Base-by-base conservation (phyloP, 192 early-diverging fungal species). In the Rhizoclosmatium sp. region DNA sequence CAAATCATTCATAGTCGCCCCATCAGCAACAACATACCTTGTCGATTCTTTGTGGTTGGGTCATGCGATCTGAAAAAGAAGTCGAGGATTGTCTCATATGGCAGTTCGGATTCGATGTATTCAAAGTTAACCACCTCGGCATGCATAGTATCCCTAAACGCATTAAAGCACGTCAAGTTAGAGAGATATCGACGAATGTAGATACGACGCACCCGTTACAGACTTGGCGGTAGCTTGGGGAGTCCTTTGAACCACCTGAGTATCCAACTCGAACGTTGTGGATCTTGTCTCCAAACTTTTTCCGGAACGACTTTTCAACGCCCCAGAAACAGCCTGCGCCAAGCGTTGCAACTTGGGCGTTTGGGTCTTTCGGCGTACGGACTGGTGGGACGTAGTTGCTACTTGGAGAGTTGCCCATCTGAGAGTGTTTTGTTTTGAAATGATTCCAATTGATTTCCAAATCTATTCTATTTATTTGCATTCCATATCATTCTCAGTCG, bases 291-390 rank as follows among this genome's bases (percentile, higher is more conserved):
- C n/a, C 47, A 1, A 67, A 67, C 60, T 76, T 76, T 1, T 56
- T 39, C 0, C 51, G 16, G 61, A 76, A 76, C 9, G 9, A 12
- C 5, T 16, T 7, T 16, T 77, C 87, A 82, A 40, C 87, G 81
- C 86, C 90, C 96, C 96, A 98, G 84, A 98, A 98, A 85, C 96
- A 98, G 56, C 96, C 96, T 3, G 51, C 95, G 51, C 93, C 96
- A 88, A 96, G 95, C 4, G 95, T 97, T 1, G 94, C 95, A 49
- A 31, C 31, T 31, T 31, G 31, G 31, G 31, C 31, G 31, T 31
- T 31, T 31, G 31, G 31, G 31, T 31, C 31, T 31, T 31, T 31
- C 0, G 31, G 31, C 31, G 31, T 31, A 31, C 31, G 31, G 31
- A 31, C 31, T 31, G 31, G 31, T 31, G 31, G 31, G 31, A 31